A percentile compares a stretch with the other conserved stretches of the same genome.
Evolutionary conservation across 352 stramenopile species (phyloP).

Genomic region (Globisporangium paddicum): DNA sequence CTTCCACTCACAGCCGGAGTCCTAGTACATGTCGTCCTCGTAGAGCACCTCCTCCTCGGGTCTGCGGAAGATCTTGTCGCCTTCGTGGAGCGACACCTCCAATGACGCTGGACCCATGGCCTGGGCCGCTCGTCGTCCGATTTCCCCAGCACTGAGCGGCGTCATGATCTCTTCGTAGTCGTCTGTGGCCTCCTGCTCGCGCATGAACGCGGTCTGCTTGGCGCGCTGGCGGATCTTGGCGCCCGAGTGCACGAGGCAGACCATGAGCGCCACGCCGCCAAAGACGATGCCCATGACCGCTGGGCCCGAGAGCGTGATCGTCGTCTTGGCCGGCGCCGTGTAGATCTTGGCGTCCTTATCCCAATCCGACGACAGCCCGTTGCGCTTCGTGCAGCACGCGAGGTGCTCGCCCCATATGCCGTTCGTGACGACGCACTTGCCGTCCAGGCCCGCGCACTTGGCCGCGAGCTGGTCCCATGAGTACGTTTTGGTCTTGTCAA

Average conservation of each 20-base stretch:
- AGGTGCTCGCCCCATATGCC: slow-evolving; percentile 76
- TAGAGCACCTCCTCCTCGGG: slow-evolving; percentile 76
- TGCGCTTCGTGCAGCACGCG: slow-evolving; percentile 67
- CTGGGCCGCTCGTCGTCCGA: neutral
- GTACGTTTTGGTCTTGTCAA: slow-evolving; percentile 72
- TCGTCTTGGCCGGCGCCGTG: slow-evolving; percentile 35
- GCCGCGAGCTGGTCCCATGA: slow-evolving; percentile 70
- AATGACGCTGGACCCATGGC: slow-evolving; percentile 47
- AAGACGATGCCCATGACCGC: slow-evolving; percentile 77
- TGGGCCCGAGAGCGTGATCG: slow-evolving; percentile 49
- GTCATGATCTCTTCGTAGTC: slow-evolving; percentile 90
- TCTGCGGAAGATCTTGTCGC: slow-evolving; percentile 85
- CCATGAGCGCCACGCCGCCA: slow-evolving; percentile 61
- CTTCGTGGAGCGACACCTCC: slow-evolving; percentile 82
- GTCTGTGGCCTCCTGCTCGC: slow-evolving; percentile 81
- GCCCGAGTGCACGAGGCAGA: slow-evolving; percentile 73
- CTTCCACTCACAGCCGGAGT: no score
- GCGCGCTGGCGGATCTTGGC: slow-evolving; percentile 74
- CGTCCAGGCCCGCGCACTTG: slow-evolving; percentile 72
- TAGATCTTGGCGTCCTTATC: slow-evolving; percentile 67
- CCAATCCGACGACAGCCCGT: slow-evolving; percentile 57
- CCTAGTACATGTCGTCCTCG: slow-evolving; percentile 82
- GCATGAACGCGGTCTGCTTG: slow-evolving; percentile 76
- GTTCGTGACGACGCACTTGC: slow-evolving; percentile 80
- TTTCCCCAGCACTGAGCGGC: slow-evolving; percentile 36